phyloP scores from a whole-genome alignment of 306 rosid genomes.

The Dryas drummondii region DNA sequence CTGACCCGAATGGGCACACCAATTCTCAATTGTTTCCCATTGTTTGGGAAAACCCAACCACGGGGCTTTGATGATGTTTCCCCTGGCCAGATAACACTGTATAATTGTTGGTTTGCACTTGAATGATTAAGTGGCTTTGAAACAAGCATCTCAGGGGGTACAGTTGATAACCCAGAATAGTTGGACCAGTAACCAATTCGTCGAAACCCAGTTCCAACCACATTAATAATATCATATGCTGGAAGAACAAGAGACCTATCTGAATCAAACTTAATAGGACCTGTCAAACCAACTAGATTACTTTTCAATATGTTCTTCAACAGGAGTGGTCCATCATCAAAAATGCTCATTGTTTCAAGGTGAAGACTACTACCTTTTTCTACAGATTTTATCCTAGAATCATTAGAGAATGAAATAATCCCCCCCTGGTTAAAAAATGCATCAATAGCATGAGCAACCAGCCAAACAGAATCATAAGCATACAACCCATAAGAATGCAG shows the following conservation, averaged over 20 bases:
- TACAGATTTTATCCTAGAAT: constrained; percentile 44
- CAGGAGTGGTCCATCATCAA: constrained; percentile 68
- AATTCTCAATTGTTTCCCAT: constrained; percentile 70
- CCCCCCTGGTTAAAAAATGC: constrained; percentile 71
- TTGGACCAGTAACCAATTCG: constrained; percentile 90
- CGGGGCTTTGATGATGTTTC: constrained; percentile 72
- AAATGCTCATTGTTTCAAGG: constrained; percentile 82
- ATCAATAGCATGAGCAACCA: constrained; percentile 77
- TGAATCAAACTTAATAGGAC: constrained; percentile 58
- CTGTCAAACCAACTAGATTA: constrained; percentile 70
- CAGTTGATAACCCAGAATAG: constrained; percentile 82
- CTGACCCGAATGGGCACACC: constrained; percentile 81
- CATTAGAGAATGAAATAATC: constrained; percentile 58
- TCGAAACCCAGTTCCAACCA: constrained; percentile 72
- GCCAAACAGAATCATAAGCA: constrained; percentile 89
- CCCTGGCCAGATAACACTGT: constrained; percentile 88
- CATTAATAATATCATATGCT: constrained; percentile 76
- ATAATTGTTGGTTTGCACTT: constrained; percentile 56
- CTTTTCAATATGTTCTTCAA: constrained; percentile 60
- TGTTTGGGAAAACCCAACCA: constrained; percentile 96
- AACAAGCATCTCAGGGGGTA: constrained; percentile 74
- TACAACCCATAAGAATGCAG: constrained; percentile 78
- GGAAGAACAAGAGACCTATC: constrained; percentile 65
- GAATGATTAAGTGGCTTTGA: constrained; percentile 77
- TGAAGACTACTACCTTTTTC: constrained; percentile 48